Conservation (phyloP, 2,329 filamentous ascomycete species). For the Fusarium nygamai region DNA sequence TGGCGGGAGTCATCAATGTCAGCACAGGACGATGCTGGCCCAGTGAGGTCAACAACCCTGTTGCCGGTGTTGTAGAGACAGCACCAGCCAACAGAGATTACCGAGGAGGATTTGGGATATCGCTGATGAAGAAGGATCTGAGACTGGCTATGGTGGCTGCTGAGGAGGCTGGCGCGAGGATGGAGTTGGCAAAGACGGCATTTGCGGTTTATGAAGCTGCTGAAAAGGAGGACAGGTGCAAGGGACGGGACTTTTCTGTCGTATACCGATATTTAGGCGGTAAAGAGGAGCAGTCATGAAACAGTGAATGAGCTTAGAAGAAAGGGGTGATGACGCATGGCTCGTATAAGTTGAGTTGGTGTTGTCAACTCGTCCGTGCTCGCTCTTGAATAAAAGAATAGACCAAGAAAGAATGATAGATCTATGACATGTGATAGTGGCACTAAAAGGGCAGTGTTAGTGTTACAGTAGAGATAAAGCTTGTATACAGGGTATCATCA, state of each 20-base stretch:
- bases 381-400: neutral
- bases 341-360: neutral
- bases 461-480: neutral
- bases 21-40: slow-evolving; percentile 97
- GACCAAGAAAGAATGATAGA: neutral
- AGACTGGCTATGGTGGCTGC: slow-evolving; percentile 78
- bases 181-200: slow-evolving; percentile 72
- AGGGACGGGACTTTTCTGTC: slow-evolving; percentile 82
- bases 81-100: slow-evolving; percentile 83
- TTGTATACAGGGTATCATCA: neutral
- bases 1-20: slow-evolving; percentile 89
- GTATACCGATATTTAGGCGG: slow-evolving; percentile 78
- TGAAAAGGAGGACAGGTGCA: slow-evolving; percentile 68
- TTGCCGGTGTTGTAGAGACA: slow-evolving; percentile 81
- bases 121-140: slow-evolving; percentile 84
- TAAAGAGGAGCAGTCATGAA: slow-evolving; percentile 51
- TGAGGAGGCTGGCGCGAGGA: slow-evolving; percentile 69
- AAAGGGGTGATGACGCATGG: neutral
- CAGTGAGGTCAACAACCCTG: slow-evolving; percentile 94
- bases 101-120: slow-evolving; percentile 78
- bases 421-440: neutral
- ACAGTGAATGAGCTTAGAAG: neutral
- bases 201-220: slow-evolving; percentile 74
- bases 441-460: neutral
- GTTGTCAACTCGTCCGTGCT: neutral